phyloP scores from a whole-genome alignment of 352 stramenopile species.

The Peronospora farinosa region DNA sequence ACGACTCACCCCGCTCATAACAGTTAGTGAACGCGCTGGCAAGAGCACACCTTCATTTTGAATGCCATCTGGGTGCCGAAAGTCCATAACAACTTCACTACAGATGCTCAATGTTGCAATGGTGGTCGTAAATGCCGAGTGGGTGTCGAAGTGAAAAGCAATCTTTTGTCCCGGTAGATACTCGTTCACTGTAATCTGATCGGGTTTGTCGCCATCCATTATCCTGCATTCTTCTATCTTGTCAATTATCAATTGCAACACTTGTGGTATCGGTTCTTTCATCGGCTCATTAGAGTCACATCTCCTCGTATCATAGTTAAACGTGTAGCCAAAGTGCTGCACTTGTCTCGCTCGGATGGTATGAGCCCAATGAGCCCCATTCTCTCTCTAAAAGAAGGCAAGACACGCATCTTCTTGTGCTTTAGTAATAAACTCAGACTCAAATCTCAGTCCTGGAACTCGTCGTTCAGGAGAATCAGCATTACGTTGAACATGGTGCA shows the following conservation, averaged over 20 bases:
- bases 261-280: slow-evolving; percentile 40
- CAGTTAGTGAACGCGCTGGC: slow-evolving; percentile 62
- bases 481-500: slow-evolving; percentile 51
- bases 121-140: slow-evolving; percentile 79
- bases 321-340: slow-evolving; percentile 85
- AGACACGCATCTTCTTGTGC: slow-evolving; percentile 52
- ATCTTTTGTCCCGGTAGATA: slow-evolving; percentile 87
- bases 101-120: slow-evolving; percentile 78
- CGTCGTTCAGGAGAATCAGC: slow-evolving; percentile 31
- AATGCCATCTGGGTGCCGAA: slow-evolving; percentile 52
- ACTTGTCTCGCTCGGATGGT: slow-evolving; percentile 79
- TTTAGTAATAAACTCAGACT: slow-evolving; percentile 58
- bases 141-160: slow-evolving; percentile 82
- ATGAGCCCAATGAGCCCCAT: slow-evolving; percentile 48
- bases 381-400: slow-evolving; percentile 50
- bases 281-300: slow-evolving; percentile 52
- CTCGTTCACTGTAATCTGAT: slow-evolving; percentile 87
- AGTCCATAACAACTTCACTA: slow-evolving; percentile 84
- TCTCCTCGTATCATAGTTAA: slow-evolving; percentile 78
- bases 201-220: slow-evolving; percentile 49
- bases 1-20: slow-evolving; percentile 77
- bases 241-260: slow-evolving; percentile 40
- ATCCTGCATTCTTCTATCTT: slow-evolving; percentile 43
- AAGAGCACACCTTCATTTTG: slow-evolving; percentile 58
- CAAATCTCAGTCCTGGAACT: slow-evolving; percentile 58